Base-by-base conservation (phyloP, 768 basidiomycete genomes). In the Termitomyces sp. region DNA sequence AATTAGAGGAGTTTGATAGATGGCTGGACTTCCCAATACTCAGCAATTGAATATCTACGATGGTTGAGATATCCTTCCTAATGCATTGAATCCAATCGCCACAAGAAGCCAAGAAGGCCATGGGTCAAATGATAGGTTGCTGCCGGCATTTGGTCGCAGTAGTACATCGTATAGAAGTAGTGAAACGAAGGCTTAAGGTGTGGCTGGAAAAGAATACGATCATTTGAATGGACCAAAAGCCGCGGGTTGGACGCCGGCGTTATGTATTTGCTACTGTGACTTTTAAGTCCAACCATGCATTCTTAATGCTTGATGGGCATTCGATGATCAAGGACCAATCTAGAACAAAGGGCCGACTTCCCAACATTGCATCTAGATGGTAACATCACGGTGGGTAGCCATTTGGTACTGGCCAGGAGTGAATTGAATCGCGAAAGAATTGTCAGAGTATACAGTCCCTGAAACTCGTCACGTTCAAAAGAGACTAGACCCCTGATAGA, bases 401-500 rank as follows among this genome's bases (percentile, higher is more conserved):
- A 81, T 66, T 65, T 79, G 78, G 37, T 59, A 63, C 59, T 80
- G 79, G 21, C 79, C 78, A 37, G 71, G 37, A 34, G 79, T 79
- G 67, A 80, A 80, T 57, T 74, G 58, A 58, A 52, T 73, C 78
- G 78, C 80, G 75, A 79, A 81, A 54, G 70, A 64, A 59, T 82
- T 79, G 56, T 76, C 67, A 32, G 68, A 71, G 71, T 81, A 79
- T 79, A 81, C 79, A 71, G 79, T 80, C 66, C 73, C 73, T 73
- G 55, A 42, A 59, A 10, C 41, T 3, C 19, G 14, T 43, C 12
- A 3, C 12, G 21, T 12, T 43, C 21, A 10, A n/a, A n/a, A 21
- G 12, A 21, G 11, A 32, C 10, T 14, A 43, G 11, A 14, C 23
- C 11, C n/a, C 10, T 11, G 16, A 23, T 32, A 40, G 17, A 32